Conservation (phyloP, 495 filamentous ascomycete genomes). For the Penicillium paradoxum region DNA sequence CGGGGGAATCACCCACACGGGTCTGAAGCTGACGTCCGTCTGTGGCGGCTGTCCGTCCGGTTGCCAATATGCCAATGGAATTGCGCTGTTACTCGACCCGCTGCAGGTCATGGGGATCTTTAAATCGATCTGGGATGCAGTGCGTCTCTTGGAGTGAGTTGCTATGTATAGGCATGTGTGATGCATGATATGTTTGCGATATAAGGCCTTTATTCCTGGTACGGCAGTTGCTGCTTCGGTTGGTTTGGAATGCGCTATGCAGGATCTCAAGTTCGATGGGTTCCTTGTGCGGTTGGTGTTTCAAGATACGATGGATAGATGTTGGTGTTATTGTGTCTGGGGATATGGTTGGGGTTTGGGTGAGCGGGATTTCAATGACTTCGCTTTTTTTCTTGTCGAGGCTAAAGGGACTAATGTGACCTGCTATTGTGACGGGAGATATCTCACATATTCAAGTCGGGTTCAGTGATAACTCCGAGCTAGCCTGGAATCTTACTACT, state of each 20-base stretch:
- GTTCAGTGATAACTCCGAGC: too few relatives aligned
- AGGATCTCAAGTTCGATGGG: neutral
- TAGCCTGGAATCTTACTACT: too few relatives aligned
- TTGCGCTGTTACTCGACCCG: neutral
- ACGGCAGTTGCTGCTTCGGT: neutral
- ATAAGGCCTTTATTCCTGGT: neutral
- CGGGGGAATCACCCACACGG: neutral
- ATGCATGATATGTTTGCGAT: neutral
- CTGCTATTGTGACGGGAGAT: too few relatives aligned
- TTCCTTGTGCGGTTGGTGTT: neutral
- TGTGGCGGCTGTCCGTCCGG: conserved; percentile 3
- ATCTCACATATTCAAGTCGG: too few relatives aligned
- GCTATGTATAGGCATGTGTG: neutral
- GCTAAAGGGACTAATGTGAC: too few relatives aligned
- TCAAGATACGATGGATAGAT: neutral
- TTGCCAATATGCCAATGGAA: neutral
- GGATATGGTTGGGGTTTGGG: neutral
- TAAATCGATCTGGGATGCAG: too few relatives aligned
- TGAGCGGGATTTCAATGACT: neutral
- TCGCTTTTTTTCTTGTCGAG: neutral
- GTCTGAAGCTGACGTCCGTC: conserved; percentile 11
- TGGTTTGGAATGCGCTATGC: neutral
- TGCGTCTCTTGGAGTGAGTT: neutral
- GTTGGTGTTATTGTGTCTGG: neutral
- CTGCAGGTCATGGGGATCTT: conserved; percentile 7